Conservation (phyloP, 2,329 filamentous ascomycete species). For the Beauveria asiatica region DNA sequence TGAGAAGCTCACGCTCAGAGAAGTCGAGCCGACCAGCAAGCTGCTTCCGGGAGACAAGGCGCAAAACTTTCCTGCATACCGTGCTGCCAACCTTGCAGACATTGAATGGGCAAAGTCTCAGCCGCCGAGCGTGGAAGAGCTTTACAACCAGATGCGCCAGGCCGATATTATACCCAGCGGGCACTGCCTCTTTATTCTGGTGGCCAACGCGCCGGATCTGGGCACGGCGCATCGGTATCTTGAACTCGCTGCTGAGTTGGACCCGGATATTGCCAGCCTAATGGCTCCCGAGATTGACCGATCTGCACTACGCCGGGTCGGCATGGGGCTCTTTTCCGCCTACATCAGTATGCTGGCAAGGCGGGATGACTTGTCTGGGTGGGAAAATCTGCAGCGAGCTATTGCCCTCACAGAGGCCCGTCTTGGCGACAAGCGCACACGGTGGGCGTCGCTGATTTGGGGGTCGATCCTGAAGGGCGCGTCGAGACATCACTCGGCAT, state of each 20-base stretch:
- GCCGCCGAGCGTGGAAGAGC: slow-evolving; percentile 48
- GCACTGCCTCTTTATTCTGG: slow-evolving; percentile 44
- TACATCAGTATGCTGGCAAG: slow-evolving; percentile 34
- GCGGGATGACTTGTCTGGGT: slow-evolving; percentile 14
- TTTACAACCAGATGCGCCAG: slow-evolving; percentile 51
- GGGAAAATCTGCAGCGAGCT: slow-evolving; percentile 23
- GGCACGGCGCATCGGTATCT: slow-evolving; percentile 42
- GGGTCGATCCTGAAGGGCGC: slow-evolving; percentile 26
- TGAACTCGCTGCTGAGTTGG: slow-evolving; percentile 28
- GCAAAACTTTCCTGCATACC: slow-evolving; percentile 32
- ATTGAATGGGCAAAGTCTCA: slow-evolving; percentile 54
- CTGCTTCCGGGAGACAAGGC: slow-evolving; percentile 52
- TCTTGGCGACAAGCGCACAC: slow-evolving; percentile 16
- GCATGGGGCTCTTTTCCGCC: slow-evolving; percentile 34
- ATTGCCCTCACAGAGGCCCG: slow-evolving; percentile 22
- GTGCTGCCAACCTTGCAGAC: slow-evolving; percentile 47
- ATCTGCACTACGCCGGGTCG: slow-evolving; percentile 18
- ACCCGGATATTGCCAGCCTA: slow-evolving; percentile 14
- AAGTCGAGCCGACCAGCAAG: slow-evolving; percentile 18
- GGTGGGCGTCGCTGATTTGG: slow-evolving; percentile 25
- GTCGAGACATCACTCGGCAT: slow-evolving; percentile 20
- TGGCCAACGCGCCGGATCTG: slow-evolving; percentile 43
- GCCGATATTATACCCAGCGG: slow-evolving; percentile 40
- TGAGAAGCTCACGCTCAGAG: slow-evolving; percentile 38
- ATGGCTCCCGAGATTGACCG: slow-evolving; percentile 18